Conservation (phyloP, 371 early-diverging fungal species). For the Coemansia sp. region DNA sequence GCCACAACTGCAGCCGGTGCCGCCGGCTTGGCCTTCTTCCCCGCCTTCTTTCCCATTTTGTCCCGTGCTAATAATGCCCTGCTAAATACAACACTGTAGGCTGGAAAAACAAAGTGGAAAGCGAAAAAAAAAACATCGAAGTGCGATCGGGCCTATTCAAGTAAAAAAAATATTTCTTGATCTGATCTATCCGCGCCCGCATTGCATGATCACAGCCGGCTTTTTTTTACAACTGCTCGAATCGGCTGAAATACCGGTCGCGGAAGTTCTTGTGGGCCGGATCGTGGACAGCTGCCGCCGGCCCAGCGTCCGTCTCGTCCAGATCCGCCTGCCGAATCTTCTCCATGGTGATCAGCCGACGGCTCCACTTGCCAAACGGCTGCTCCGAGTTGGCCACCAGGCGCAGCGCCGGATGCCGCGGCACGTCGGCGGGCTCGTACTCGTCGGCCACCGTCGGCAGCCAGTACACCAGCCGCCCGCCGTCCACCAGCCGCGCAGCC, state of each 20-base stretch:
- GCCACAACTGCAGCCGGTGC: neutral
- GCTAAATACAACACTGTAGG: no score
- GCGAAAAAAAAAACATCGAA: no score
- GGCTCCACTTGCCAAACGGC: slow-evolving; percentile 89
- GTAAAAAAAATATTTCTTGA: neutral
- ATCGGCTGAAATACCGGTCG: slow-evolving; percentile 49
- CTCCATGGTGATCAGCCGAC: slow-evolving; percentile 94
- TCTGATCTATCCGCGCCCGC: neutral
- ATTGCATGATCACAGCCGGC: neutral
- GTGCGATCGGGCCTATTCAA: no score
- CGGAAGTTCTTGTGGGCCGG: slow-evolving; percentile 52
- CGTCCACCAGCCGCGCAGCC: slow-evolving; percentile 71
- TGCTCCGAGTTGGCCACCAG: slow-evolving; percentile 89
- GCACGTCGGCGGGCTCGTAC: slow-evolving; percentile 73
- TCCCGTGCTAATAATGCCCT: neutral
- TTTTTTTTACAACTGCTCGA: slow-evolving; percentile 20
- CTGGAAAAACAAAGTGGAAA: neutral
- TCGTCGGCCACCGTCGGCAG: slow-evolving; percentile 89
- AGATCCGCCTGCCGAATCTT: slow-evolving; percentile 53
- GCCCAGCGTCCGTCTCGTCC: neutral
- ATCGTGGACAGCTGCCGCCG: slow-evolving; percentile 5
- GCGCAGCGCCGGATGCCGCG: slow-evolving; percentile 77
- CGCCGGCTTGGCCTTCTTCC: neutral
- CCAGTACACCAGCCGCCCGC: slow-evolving; percentile 96
- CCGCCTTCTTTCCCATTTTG: slow-evolving; percentile 11